Evolutionary conservation across 352 stramenopile genomes (phyloP).

Genomic region (Phytopythium montanum): DNA sequence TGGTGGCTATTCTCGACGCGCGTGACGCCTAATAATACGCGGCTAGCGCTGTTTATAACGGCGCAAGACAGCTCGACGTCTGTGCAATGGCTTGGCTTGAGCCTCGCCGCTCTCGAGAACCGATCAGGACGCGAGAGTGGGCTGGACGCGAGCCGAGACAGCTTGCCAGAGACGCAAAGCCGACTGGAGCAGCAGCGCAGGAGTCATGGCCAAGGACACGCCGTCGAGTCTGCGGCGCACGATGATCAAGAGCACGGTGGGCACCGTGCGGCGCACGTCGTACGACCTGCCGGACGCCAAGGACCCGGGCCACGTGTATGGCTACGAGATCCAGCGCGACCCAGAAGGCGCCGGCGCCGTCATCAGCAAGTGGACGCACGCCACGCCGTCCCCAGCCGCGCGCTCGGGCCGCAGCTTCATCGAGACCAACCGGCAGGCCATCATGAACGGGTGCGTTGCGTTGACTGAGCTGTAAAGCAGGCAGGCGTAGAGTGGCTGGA

Average conservation of each 20-base stretch:
- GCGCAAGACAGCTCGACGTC: neutral
- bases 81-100: neutral
- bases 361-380: constrained; percentile 68
- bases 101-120: neutral
- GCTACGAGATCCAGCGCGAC: constrained; percentile 62
- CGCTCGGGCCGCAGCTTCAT: constrained; percentile 73
- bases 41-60: neutral
- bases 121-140: neutral
- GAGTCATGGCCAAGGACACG: constrained; percentile 20
- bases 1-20: neutral
- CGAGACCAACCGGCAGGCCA: constrained; percentile 71
- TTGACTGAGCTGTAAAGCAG: too few species aligned
- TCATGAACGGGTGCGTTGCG: constrained; percentile 39
- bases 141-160: neutral
- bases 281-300: constrained; percentile 71
- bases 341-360: constrained; percentile 70
- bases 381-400: constrained; percentile 54
- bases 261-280: constrained; percentile 45
- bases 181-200: neutral
- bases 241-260: constrained; percentile 81
- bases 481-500: too few species aligned
- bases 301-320: constrained; percentile 64
- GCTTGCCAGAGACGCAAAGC: neutral
- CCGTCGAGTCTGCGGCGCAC: constrained; percentile 57
- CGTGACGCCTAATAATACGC: constrained; percentile 1